Percentiles rank a stretch among this genome's conserved stretches.
phyloP scores from a whole-genome alignment of 164 flowering plant species.

The Dillenia turbinata region DNA sequence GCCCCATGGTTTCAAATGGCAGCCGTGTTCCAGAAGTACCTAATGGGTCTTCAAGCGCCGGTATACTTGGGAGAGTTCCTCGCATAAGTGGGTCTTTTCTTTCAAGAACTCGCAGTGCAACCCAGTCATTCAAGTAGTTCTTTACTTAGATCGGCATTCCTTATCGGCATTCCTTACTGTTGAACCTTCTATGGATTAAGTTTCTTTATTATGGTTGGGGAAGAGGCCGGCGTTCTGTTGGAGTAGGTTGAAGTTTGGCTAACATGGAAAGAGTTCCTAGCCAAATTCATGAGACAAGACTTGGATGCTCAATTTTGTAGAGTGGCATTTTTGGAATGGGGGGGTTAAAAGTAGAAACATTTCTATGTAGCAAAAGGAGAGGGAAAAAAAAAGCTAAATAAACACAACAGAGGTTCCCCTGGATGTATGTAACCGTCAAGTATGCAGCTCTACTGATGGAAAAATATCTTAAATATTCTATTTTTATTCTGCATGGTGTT shows the following conservation, averaged over 20 bases:
- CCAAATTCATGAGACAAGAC: background rate
- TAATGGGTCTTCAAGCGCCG: slow-evolving; percentile 25
- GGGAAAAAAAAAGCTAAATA: too few relatives aligned
- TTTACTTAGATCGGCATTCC: too few relatives aligned
- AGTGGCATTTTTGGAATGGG: background rate
- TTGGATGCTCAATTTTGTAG: slow-evolving; percentile 20
- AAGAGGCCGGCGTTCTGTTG: background rate
- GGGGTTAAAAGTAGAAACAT: too few relatives aligned
- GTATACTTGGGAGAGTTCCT: slow-evolving; percentile 29
- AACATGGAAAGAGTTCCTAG: background rate
- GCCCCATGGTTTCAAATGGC: slow-evolving; percentile 15
- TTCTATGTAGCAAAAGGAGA: too few relatives aligned
- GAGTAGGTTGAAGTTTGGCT: background rate
- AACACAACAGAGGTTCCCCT: too few relatives aligned
- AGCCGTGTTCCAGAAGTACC: slow-evolving; percentile 20
- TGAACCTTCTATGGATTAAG: too few relatives aligned
- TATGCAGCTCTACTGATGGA: too few relatives aligned
- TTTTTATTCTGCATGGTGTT: too few relatives aligned
- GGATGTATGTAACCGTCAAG: too few relatives aligned
- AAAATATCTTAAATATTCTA: too few relatives aligned
- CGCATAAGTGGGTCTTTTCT: slow-evolving; percentile 26
- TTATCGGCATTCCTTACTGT: too few relatives aligned
- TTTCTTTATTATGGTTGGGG: too few relatives aligned
- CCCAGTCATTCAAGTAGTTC: slow-evolving; percentile 23
- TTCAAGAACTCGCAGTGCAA: slow-evolving; percentile 40